phyloP scores from a whole-genome alignment of 176 grass and related monocot genomes.

The Triticum turgidum region DNA sequence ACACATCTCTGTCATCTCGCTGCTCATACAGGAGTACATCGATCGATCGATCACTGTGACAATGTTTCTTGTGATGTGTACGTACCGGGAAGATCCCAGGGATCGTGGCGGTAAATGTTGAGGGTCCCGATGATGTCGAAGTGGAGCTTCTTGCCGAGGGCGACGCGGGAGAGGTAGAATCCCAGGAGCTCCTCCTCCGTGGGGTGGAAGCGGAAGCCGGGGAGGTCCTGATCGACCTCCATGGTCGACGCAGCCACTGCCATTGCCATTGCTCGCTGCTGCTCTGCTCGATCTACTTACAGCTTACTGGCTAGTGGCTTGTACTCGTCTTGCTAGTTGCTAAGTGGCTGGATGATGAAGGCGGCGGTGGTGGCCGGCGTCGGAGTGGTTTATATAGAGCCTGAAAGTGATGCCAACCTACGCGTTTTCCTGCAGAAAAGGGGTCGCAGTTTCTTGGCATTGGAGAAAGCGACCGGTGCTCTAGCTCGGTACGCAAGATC shows the following conservation, averaged over 20 bases:
- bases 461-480: not conserved
- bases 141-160: conserved; percentile 59
- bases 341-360: not conserved
- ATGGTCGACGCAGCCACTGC: conserved; percentile 21
- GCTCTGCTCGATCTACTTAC: not conserved
- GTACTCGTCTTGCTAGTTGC: not conserved
- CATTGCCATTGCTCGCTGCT: not conserved
- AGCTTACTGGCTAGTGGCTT: too few relatives aligned
- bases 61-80: not conserved
- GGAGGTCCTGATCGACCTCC: conserved; percentile 56
- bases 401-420: not conserved
- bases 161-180: conserved; percentile 68
- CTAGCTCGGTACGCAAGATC: not conserved
- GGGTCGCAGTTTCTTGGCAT: not conserved
- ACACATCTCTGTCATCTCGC: not conserved
- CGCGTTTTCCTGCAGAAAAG: conserved; percentile 36
- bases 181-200: conserved; percentile 89
- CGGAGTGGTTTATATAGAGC: conserved; percentile 17
- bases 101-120: conserved; percentile 85
- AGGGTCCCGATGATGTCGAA: conserved; percentile 82
- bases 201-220: conserved; percentile 88
- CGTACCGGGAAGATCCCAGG: conserved; percentile 84
- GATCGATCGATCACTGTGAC: not conserved
- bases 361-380: not conserved
- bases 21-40: too few relatives aligned